Evolutionary conservation across 1,284 basidiomycete species (phyloP).

Genomic region (Fomitiporia mediterranea): DNA sequence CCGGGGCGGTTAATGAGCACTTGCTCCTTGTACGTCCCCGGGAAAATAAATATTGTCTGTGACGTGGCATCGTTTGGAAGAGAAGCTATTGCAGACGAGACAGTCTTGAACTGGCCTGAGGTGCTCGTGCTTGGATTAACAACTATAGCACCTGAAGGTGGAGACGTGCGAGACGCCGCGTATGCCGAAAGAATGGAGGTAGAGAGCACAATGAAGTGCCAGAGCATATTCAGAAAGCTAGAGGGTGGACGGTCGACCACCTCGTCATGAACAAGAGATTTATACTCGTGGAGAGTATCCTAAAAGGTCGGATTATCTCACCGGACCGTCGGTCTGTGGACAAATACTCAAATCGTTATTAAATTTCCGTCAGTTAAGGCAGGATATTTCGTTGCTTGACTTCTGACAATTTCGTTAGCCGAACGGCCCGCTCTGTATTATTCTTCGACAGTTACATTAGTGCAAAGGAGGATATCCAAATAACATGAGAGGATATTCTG

Average conservation of each 20-base stretch:
- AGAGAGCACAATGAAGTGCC: not conserved
- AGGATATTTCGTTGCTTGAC: not conserved
- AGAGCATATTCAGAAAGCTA: not conserved
- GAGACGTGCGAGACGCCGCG: slow-evolving; percentile 25
- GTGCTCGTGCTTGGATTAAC: slow-evolving; percentile 25
- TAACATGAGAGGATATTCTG: not conserved
- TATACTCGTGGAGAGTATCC: not conserved
- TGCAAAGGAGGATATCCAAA: not conserved
- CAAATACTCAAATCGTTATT: too few relatives aligned
- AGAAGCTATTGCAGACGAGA: slow-evolving; percentile 29
- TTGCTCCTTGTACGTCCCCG: slow-evolving; percentile 31
- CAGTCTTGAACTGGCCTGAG: slow-evolving; percentile 29
- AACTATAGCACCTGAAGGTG: slow-evolving; percentile 30
- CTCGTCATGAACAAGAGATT: not conserved
- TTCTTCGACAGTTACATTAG: not conserved
- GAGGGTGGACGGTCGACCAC: not conserved
- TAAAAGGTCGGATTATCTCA: not conserved
- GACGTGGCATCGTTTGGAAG: slow-evolving; percentile 29
- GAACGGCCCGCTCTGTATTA: not conserved
- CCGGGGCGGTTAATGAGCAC: slow-evolving; percentile 30
- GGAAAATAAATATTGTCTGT: slow-evolving; percentile 30
- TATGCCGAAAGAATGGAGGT: not conserved
- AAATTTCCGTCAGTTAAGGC: not conserved
- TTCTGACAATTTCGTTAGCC: not conserved
- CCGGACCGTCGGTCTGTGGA: not conserved